phyloP scores from a whole-genome alignment of 495 filamentous ascomycete species.

The Penicillium turbatum region DNA sequence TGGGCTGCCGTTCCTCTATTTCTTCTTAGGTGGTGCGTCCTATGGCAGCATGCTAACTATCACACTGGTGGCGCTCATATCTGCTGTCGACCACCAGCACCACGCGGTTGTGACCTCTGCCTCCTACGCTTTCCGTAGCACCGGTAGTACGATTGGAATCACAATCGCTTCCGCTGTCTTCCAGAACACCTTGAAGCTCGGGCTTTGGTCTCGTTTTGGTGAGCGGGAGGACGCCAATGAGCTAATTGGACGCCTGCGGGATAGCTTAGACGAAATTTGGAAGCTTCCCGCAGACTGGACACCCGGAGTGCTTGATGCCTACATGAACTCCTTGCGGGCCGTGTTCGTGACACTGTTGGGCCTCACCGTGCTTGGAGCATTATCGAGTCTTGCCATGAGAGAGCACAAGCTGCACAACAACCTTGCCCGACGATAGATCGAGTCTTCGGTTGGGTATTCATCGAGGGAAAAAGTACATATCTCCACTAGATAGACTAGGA shows the following conservation, averaged over 20 bases:
- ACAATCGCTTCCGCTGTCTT: conserved; percentile 75
- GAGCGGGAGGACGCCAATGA: conserved; percentile 59
- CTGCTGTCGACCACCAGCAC: conserved; percentile 73
- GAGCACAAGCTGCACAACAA: conserved; percentile 76
- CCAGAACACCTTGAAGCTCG: conserved; percentile 58
- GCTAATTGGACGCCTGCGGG: conserved; percentile 64
- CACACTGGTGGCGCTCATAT: conserved; percentile 73
- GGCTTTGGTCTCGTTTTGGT: conserved; percentile 67
- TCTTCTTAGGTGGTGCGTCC: conserved; percentile 62
- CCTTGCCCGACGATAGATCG: conserved; percentile 48
- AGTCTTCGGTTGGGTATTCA: neutral
- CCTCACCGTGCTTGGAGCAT: conserved; percentile 53
- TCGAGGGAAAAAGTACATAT: neutral
- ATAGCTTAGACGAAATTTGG: conserved; percentile 69
- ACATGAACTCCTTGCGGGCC: conserved; percentile 69
- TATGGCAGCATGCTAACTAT: conserved; percentile 79
- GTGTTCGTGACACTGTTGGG: conserved; percentile 70
- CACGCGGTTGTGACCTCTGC: conserved; percentile 85
- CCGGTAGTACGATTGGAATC: conserved; percentile 79
- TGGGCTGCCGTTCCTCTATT: conserved; percentile 63
- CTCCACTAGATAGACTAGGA: neutral
- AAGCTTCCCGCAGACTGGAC: conserved; percentile 67
- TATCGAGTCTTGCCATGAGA: conserved; percentile 64
- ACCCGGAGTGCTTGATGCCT: conserved; percentile 63
- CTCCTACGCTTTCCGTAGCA: conserved; percentile 76